A percentile compares a stretch with the other conserved stretches of the same genome.
Conservation (phyloP, 805 yeast genomes). For the Candida glaebosa region DNA sequence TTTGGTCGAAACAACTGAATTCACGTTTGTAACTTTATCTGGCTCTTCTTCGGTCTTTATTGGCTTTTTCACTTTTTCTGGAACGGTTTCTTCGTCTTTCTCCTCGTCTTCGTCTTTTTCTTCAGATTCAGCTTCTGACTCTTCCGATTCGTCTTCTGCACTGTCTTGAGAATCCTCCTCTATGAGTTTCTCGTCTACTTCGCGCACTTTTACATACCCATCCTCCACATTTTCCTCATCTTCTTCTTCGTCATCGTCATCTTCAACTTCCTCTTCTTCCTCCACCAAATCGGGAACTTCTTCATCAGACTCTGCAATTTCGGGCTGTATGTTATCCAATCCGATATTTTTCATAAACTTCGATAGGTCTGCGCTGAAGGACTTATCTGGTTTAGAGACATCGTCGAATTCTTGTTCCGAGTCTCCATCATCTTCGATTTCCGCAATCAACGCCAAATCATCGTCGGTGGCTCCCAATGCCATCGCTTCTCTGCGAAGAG, state of each 20-base stretch:
- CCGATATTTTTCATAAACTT: constrained; percentile 69
- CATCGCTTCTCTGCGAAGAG: constrained; percentile 68
- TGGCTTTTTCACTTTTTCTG: constrained; percentile 19
- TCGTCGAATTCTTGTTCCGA: constrained; percentile 52
- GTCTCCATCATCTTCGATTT: constrained; percentile 47
- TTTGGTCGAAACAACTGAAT: constrained; percentile 54
- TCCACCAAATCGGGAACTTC: constrained; percentile 19
- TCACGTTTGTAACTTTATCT: constrained; percentile 34
- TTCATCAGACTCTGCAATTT: constrained; percentile 30
- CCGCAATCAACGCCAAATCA: constrained; percentile 64
- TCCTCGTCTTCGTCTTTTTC: constrained; percentile 10
- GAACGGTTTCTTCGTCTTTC: constrained; percentile 10
- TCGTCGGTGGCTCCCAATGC: constrained; percentile 85
- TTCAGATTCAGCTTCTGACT: constrained; percentile 11
- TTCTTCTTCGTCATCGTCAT: constrained; percentile 31
- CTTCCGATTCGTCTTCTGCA: constrained; percentile 11
- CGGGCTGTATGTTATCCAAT: constrained; percentile 40
- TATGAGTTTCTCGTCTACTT: constrained; percentile 21
- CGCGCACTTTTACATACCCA: constrained; percentile 28
- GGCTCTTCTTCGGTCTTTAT: constrained; percentile 10
- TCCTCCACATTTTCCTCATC: constrained; percentile 33
- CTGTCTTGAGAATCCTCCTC: constrained; percentile 12
- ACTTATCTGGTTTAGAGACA: constrained; percentile 37
- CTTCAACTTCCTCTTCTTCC: constrained; percentile 38
- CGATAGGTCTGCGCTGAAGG: constrained; percentile 52